Evolutionary conservation across 306 rosid species (phyloP), one percentile per base, ranked within the genome.

Genomic region (Prunus campanulata): DNA sequence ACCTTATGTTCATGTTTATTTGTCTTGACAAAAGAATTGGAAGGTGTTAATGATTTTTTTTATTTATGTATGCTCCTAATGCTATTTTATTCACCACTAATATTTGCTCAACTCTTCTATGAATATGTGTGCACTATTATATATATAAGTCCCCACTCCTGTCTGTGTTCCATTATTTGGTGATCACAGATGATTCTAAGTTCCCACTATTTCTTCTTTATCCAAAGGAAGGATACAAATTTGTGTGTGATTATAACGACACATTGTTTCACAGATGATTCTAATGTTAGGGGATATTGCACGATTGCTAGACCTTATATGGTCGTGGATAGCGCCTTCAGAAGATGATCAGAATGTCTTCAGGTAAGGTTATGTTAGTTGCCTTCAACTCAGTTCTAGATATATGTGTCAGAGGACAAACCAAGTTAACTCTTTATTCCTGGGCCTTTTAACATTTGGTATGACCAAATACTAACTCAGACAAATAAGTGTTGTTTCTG

Each of bases 281-380:
- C 80, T 91, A 76, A 95, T 95, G 99, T 71, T 89, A 67, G 99
- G 91, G 74, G 93, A 95, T 82, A 89, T 95, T 81, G 96, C 97
- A 63, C 88, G 85, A 77, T 80, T 95, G 70, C 88, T 95, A 83
- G 99, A 92, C 74, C 89, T 95, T 76, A 86, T 95, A 80, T 95
- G 99, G 99, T 90, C 93, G 24, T 95, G 99, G 99, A 88, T 95
- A 87, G 93, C 97, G 51, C 97, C 99, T 66, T 84, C 86, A 55
- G 97, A 92, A 66, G 93, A 90, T 56, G 92, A 87, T 76, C 88
- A 89, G 25, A 85, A 86, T 83, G 86, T 77, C 73, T 89, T 89
- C 82, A 88, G 99, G 99, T 88, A 66, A 81, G 77, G 66, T 69
- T 65, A 32, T 82, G 75, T 32, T 74, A 66, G 71, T 27, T 68